Base-by-base conservation (phyloP, 352 stramenopile species). In the Albugo candida region DNA sequence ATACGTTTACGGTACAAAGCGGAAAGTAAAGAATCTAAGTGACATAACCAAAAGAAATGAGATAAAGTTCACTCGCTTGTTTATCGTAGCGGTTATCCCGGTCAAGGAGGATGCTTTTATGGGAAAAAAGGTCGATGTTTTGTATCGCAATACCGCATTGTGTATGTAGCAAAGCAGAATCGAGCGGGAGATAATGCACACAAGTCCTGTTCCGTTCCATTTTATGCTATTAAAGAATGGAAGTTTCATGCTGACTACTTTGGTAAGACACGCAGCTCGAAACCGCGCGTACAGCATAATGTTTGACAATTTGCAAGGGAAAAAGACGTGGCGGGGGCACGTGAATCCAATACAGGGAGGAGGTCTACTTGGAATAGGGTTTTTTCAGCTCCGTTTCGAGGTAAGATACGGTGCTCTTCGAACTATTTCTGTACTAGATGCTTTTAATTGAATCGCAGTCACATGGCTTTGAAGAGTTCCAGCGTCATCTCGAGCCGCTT, bases 41-140 rank as follows among this genome's bases (percentile, higher is more conserved):
- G n/a, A 19, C 3, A 24, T 19, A 8, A 10, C 3, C 38, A 24
- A 3, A 43, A 43, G 20, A 24, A 43, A 10, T 8, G 8, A 19
- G 38, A 10, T 43, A 8, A 14, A 37, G 2, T 16, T 11, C 14
- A 17, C 14, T 49, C 4, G 13, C 6, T 36, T 39, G 35, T 24
- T 51, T 42, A 4, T 43, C 18, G 4, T 40, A 87, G 75, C 58
- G 71, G 75, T 5, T 87, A 87, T 54, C 75, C 75, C 18, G 75
- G 75, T n/a, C 63, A 84, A 54, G 75, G 75, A 46, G 71, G 75
- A 39, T 87, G 71, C 54, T 87, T 84, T 56, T 84, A 82, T 49
- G 66, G 75, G 16, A 62, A 70, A 20, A 54, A 75, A 57, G 75
- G 75, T 5, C 56, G 63, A 36, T 83, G 71, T 50, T 84, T 76